A percentile compares a stretch with the other conserved stretches of the same genome.
Conservation (phyloP, 176 grass and related monocot species). For the Hsuehochloa calcarea region DNA sequence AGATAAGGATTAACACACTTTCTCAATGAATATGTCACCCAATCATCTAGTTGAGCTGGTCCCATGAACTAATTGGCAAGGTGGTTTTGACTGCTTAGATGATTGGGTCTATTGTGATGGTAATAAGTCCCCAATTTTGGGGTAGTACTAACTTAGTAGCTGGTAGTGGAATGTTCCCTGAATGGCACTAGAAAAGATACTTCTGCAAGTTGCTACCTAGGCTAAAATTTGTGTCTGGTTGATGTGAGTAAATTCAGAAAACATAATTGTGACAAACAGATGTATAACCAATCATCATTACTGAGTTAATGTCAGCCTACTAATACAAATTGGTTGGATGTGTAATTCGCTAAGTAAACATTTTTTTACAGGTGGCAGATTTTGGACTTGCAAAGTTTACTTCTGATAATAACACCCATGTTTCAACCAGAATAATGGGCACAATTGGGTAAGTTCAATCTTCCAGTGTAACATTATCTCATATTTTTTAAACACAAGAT, state of each 20-base stretch:
- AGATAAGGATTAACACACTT: not conserved
- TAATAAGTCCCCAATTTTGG: not conserved
- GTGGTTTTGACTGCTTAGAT: not conserved
- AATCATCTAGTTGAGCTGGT: not conserved
- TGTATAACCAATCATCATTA: slow-evolving; percentile 22
- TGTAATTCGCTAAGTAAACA: slow-evolving; percentile 6
- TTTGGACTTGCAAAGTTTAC: slow-evolving; percentile 93
- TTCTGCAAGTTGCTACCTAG: not conserved
- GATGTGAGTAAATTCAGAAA: slow-evolving; percentile 17
- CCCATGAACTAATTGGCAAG: not conserved
- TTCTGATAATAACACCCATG: slow-evolving; percentile 79
- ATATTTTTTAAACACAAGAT: not conserved
- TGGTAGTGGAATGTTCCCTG: not conserved
- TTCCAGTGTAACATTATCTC: slow-evolving; percentile 9
- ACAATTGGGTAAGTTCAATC: slow-evolving; percentile 76
- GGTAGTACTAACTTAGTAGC: not conserved
- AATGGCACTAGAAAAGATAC: not conserved
- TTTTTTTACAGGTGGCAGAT: slow-evolving; percentile 79
- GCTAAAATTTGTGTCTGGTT: slow-evolving; percentile 9
- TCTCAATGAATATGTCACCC: not conserved
- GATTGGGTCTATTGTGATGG: not conserved
- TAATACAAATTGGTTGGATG: not conserved
- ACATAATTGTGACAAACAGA: not conserved
- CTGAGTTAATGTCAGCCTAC: slow-evolving; percentile 20
- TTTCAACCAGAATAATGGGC: slow-evolving; percentile 95